phyloP scores from a whole-genome alignment of 192 early-diverging fungal genomes.

The Coemansia sp. region DNA sequence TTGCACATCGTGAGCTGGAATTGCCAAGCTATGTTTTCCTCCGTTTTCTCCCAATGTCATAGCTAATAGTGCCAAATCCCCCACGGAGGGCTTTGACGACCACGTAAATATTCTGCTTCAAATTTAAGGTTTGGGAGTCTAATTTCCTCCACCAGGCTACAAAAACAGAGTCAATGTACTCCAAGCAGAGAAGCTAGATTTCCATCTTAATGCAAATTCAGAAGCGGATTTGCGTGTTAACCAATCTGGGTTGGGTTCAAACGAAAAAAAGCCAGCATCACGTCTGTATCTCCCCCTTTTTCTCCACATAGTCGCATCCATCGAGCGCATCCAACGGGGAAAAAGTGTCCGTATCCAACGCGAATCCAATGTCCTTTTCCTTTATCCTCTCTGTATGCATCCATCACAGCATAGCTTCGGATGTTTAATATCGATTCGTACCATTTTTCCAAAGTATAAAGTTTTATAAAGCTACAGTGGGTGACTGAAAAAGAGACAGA shows the following conservation, averaged over 20 bases:
- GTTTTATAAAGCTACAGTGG: conserved; percentile 26
- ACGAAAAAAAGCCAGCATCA: neutral
- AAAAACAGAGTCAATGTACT: neutral
- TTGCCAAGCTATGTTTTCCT: neutral
- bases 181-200: neutral
- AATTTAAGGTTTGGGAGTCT: neutral
- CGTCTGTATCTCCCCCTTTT: neutral
- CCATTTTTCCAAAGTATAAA: conserved; percentile 38
- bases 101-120: neutral
- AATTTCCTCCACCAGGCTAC: neutral
- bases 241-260: neutral
- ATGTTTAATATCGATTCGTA: conserved; percentile 29
- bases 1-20: neutral
- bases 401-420: conserved; percentile 1
- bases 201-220: neutral
- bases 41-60: too few species aligned
- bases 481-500: conserved; percentile 38
- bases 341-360: neutral
- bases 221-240: neutral
- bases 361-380: neutral
- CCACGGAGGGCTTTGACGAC: neutral
- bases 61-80: neutral
- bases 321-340: neutral
- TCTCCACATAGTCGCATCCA: neutral
- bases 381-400: conserved; percentile 3